Percentiles rank a stretch among this genome's conserved stretches.
These are phyloP conservation scores for Miscanthus sacchariflorus DNA, from an alignment of 202 grass and related monocot species.

Conservation along the genomic window DNA sequence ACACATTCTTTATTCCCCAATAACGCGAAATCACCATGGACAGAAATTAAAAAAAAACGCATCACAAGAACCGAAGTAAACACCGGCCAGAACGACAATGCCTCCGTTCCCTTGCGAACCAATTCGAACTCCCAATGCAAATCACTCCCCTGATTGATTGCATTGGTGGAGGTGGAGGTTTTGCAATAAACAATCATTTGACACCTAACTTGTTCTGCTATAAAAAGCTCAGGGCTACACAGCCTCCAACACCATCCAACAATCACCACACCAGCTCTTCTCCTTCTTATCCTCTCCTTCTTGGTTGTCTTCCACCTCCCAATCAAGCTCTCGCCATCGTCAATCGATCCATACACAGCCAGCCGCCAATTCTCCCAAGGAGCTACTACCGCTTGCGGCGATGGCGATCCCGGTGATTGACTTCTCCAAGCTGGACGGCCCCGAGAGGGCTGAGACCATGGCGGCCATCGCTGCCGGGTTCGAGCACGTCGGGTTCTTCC, in stretches of 20 bases:
- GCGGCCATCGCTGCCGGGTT: slow-evolving; percentile 65
- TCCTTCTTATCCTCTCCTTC: slow-evolving; percentile 4
- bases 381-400: background rate
- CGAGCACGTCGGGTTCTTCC: slow-evolving; percentile 85
- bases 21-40: slow-evolving; percentile 24
- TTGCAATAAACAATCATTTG: slow-evolving; percentile 50
- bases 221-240: slow-evolving; percentile 1
- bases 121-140: slow-evolving; percentile 33
- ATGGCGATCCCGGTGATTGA: slow-evolving; percentile 89
- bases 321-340: background rate
- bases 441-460: slow-evolving; percentile 57
- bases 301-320: background rate
- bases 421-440: slow-evolving; percentile 78
- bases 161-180: slow-evolving; percentile 13
- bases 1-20: slow-evolving; percentile 42
- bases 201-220: slow-evolving; percentile 52
- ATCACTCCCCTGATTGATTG: slow-evolving; percentile 19
- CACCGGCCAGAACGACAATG: slow-evolving; percentile 52
- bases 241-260: slow-evolving; percentile 8
- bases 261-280: slow-evolving; percentile 17
- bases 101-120: slow-evolving; percentile 34
- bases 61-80: slow-evolving; percentile 53
- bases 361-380: background rate
- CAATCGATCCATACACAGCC: no score
- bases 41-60: background rate